These are phyloP conservation scores for Emergomyces orientalis DNA, from an alignment of 2,329 filamentous ascomycete genomes.

Conservation along the genomic window DNA sequence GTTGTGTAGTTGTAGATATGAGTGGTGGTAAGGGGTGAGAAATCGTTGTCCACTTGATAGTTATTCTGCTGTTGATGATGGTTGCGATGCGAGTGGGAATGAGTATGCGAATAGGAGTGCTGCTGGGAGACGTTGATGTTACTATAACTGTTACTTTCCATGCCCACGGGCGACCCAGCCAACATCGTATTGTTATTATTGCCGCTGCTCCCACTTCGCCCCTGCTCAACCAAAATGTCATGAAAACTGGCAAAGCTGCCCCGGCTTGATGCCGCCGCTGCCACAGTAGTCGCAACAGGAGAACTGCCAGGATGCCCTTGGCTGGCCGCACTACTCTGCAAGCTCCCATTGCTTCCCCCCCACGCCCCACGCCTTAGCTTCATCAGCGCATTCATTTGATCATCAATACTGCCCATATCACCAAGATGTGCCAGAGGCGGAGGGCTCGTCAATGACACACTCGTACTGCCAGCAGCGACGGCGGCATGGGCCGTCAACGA, in stretches of 20 bases:
- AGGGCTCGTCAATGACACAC: conserved; percentile 50
- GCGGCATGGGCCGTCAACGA: conserved; percentile 52
- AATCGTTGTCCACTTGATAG: neutral
- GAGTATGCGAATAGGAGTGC: neutral
- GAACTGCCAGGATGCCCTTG: conserved; percentile 19
- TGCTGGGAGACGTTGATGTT: neutral
- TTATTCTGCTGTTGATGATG: neutral
- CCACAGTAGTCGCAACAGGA: conserved; percentile 29
- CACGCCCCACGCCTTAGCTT: conserved; percentile 66
- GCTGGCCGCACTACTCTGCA: conserved; percentile 45
- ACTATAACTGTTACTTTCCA: neutral
- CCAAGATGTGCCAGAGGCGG: conserved; percentile 68
- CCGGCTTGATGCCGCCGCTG: conserved; percentile 25
- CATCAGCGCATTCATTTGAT: conserved; percentile 64
- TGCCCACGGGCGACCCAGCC: neutral
- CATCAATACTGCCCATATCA: conserved; percentile 49
- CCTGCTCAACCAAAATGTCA: conserved; percentile 15
- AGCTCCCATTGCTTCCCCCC: conserved; percentile 69
- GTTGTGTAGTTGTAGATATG: neutral
- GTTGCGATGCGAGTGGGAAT: neutral
- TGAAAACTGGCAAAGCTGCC: conserved; percentile 29
- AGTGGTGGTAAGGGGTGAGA: neutral
- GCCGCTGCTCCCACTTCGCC: neutral
- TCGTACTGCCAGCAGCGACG: conserved; percentile 24
- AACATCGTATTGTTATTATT: neutral